Percentiles rank a stretch among this genome's conserved stretches.
Evolutionary conservation across 2,329 filamentous ascomycete species (phyloP).

Genomic region (Talaromyces amestolkiae): DNA sequence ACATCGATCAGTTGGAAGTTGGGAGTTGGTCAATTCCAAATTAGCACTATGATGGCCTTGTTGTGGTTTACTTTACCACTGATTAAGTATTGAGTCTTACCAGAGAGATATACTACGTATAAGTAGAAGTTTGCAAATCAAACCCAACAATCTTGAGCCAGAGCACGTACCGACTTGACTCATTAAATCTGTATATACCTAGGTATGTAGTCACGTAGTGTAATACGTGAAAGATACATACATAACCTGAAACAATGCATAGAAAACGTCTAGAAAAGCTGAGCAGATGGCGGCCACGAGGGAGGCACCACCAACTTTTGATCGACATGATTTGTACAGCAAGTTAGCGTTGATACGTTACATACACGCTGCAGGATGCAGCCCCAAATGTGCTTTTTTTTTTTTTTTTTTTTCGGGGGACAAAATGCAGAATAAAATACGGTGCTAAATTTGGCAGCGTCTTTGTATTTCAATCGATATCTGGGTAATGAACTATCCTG

Average conservation of each 20-base stretch:
- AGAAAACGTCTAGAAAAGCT: constrained; percentile 10
- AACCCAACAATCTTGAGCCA: background rate
- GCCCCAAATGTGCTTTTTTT: background rate
- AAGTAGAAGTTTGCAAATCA: background rate
- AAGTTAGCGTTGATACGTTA: background rate
- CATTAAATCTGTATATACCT: background rate
- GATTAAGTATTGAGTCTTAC: background rate
- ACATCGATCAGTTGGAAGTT: background rate
- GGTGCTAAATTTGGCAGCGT: background rate
- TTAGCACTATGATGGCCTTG: background rate
- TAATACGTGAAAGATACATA: background rate
- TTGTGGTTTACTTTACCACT: background rate
- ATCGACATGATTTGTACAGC: constrained; percentile 1
- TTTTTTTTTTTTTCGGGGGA: background rate
- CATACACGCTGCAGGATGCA: background rate
- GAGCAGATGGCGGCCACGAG: constrained; percentile 20
- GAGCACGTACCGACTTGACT: background rate
- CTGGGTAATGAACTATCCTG: background rate
- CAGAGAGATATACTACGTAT: background rate
- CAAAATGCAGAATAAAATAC: background rate
- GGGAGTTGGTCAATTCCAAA: background rate
- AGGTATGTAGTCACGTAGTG: background rate
- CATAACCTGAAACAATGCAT: background rate
- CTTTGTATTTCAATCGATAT: background rate
- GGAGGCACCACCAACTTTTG: background rate